These are phyloP conservation scores for bread wheat (Triticum aestivum) DNA, from an alignment of 176 grass and related monocot genomes.

Conservation along the genomic window DNA sequence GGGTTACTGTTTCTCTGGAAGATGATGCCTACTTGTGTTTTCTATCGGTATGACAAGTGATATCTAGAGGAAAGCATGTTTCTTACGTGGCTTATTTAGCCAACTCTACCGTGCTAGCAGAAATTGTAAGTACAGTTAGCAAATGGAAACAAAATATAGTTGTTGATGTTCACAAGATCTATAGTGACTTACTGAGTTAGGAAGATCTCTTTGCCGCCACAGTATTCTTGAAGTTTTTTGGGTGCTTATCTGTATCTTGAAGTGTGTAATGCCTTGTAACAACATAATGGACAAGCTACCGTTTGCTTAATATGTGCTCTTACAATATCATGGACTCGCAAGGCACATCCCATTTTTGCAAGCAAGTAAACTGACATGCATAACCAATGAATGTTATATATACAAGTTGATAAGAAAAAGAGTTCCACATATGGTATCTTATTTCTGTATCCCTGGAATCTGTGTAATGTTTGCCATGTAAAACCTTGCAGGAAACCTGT, in stretches of 20 bases:
- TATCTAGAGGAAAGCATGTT: background rate
- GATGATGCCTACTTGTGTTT: background rate
- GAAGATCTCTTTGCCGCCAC: background rate
- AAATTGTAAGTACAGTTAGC: background rate
- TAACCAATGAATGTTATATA: background rate
- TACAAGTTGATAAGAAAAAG: background rate
- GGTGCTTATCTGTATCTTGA: background rate
- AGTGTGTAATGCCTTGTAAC: background rate
- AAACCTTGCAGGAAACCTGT: constrained; percentile 76
- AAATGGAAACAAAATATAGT: background rate
- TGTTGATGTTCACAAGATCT: background rate
- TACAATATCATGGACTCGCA: background rate
- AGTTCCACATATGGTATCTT: background rate
- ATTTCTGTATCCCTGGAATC: background rate
- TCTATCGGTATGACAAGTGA: background rate
- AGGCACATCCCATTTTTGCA: background rate
- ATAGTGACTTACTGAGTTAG: background rate
- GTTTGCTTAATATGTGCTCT: background rate
- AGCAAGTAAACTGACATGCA: background rate
- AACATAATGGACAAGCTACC: background rate
- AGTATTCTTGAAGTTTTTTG: background rate
- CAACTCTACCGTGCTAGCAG: background rate
- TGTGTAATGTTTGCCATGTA: background rate
- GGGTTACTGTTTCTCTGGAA: background rate
- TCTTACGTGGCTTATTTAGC: background rate